Conservation (phyloP, 495 filamentous ascomycete genomes). For the Neurospora africana region DNA sequence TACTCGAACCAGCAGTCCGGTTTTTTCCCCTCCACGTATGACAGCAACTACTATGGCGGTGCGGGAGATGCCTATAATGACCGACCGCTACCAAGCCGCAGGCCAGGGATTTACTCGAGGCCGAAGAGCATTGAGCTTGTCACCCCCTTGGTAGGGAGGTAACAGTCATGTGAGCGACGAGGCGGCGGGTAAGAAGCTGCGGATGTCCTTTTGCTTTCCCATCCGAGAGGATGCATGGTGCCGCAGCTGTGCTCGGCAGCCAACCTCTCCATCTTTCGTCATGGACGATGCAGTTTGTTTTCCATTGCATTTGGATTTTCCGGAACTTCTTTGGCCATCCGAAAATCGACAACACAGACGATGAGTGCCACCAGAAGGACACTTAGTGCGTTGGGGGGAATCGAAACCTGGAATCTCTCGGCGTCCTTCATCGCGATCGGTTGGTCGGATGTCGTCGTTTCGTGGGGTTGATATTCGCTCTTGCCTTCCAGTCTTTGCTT, state of each 20-base stretch:
- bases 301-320: background rate
- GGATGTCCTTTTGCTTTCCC: background rate
- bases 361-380: background rate
- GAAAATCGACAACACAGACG: background rate
- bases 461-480: background rate
- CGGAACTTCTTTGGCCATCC: background rate
- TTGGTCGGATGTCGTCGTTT: background rate
- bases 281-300: background rate
- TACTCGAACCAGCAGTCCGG: slow-evolving; percentile 28
- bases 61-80: slow-evolving; percentile 25
- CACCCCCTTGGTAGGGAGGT: slow-evolving; percentile 38
- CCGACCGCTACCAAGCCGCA: slow-evolving; percentile 33
- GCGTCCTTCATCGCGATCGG: background rate
- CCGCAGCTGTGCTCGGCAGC: background rate
- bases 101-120: slow-evolving; percentile 34
- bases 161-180: slow-evolving; percentile 3
- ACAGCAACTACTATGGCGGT: slow-evolving; percentile 27
- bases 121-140: slow-evolving; percentile 43
- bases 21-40: slow-evolving; percentile 37
- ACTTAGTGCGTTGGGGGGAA: background rate
- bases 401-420: background rate
- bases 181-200: background rate
- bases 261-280: background rate
- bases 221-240: background rate
- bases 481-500: background rate